phyloP scores from a whole-genome alignment of 306 rosid genomes.

The Corylus americana region DNA sequence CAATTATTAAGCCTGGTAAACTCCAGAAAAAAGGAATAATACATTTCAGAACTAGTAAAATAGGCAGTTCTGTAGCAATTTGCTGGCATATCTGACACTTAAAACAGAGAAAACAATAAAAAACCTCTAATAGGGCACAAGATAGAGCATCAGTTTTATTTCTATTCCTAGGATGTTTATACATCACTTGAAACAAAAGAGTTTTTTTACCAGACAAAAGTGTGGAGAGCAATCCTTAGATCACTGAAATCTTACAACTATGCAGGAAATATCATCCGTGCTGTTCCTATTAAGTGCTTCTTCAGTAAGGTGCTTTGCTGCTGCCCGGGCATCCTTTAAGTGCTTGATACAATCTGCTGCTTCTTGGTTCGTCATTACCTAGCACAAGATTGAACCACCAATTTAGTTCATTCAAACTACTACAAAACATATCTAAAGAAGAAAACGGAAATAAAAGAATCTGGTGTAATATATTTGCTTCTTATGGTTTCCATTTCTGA shows the following conservation, averaged over 20 bases:
- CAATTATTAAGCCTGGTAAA: neutral
- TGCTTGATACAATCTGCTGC: slow-evolving; percentile 67
- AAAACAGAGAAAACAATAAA: neutral
- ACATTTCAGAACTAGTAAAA: neutral
- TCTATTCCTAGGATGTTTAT: neutral
- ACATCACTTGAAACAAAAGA: neutral
- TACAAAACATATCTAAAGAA: neutral
- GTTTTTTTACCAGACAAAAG: neutral
- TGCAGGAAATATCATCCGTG: slow-evolving; percentile 86
- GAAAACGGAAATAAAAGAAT: neutral
- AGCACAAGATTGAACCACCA: slow-evolving; percentile 18
- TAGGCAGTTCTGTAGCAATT: neutral
- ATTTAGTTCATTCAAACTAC: neutral
- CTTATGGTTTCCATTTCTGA: neutral
- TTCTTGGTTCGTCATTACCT: slow-evolving; percentile 95
- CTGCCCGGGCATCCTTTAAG: slow-evolving; percentile 78
- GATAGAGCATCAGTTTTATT: neutral
- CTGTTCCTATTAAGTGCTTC: slow-evolving; percentile 81
- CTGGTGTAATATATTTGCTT: neutral
- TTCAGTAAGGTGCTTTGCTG: slow-evolving; percentile 81
- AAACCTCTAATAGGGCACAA: slow-evolving; percentile 1
- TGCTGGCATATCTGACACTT: neutral
- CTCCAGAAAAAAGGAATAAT: neutral
- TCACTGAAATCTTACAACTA: slow-evolving; percentile 74
- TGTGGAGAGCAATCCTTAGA: slow-evolving; percentile 26